phyloP scores from a whole-genome alignment of 805 yeast species.

The Jamesozyma rosinii region DNA sequence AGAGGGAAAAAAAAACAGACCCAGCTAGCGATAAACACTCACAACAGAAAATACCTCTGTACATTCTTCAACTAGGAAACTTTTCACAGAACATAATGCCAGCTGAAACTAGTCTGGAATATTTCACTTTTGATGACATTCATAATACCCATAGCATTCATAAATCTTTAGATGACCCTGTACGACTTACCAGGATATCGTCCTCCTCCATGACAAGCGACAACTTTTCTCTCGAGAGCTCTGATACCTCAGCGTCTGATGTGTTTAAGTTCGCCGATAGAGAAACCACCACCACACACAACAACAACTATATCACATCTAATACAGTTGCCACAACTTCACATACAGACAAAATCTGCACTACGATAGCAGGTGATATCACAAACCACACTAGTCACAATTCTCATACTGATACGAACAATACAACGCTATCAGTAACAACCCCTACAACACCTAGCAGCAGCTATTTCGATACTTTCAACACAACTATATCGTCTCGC shows the following conservation, averaged over 20 bases:
- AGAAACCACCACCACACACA: neutral
- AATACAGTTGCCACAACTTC: neutral
- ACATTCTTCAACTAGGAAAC: too few species aligned
- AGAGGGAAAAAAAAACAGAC: too few species aligned
- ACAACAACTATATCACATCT: neutral
- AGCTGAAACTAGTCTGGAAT: neutral
- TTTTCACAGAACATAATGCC: too few species aligned
- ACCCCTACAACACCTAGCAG: conserved; percentile 1
- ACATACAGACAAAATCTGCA: neutral
- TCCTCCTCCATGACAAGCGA: conserved; percentile 7
- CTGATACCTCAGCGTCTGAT: neutral
- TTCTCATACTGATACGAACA: conserved; percentile 10
- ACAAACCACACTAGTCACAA: conserved; percentile 22
- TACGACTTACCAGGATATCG: conserved; percentile 35
- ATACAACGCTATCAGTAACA: conserved; percentile 3
- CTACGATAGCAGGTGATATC: conserved; percentile 14
- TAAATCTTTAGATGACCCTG: conserved; percentile 33
- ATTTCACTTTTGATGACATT: neutral
- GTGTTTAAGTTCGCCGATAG: neutral
- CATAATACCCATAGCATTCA: neutral
- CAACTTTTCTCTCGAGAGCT: conserved; percentile 19
- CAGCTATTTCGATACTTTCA: neutral
- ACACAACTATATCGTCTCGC: neutral
- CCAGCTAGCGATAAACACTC: too few species aligned
- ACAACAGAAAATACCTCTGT: too few species aligned